Base-by-base conservation (phyloP, 208 protist genomes). In the Trypanosoma avium region DNA sequence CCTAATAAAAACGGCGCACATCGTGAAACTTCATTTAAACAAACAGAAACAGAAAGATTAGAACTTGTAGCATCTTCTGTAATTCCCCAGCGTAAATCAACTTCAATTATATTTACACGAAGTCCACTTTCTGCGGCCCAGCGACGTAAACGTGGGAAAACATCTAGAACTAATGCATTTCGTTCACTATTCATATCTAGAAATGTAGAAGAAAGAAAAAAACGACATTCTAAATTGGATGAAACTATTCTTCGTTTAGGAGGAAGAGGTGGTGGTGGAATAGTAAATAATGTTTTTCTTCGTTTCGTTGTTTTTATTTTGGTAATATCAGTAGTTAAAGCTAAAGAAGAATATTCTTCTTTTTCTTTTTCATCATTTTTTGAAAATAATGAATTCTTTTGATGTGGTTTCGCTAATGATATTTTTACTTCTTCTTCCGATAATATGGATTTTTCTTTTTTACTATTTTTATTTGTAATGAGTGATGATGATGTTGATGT, bases 151-250 rank as follows among this genome's bases (percentile, higher is more conserved):
- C 88, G 87, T 4, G 97, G 97, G 50, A 99, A 98, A 15, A 99
- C 83, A 33, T 93, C 78, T n/a, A 92, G 71, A 0, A 86, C 80
- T 30, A 99, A 76, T 12, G 93, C 72, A 68, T 97, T 95, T 49
- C 97, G 86, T 79, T 99, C 97, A 74, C 92, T 97, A 61, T 98
- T 92, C 95, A 99, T 98, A 81, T 99, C 97, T 10, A 93, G 65
- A 68, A 99, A 99, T 4, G 96, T 99, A 12, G 94, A 98, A 7
- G 90, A 97, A 40, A 98, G 81, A 67, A 99, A 99, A 60, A 98
- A 96, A 54, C 94, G 92, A 35, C 82, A 92, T 29, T 87, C 77
- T 10, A 72, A 75, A 57, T 82, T 82, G 5, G 75, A 62, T 3
- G 72, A 72, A 33, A 75, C 50, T 22, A 59, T 35, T 32, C 63